A percentile compares a stretch with the other conserved stretches of the same genome.
phyloP scores from a whole-genome alignment of 108 stramenopile species.

The Ochromonas danica region DNA sequence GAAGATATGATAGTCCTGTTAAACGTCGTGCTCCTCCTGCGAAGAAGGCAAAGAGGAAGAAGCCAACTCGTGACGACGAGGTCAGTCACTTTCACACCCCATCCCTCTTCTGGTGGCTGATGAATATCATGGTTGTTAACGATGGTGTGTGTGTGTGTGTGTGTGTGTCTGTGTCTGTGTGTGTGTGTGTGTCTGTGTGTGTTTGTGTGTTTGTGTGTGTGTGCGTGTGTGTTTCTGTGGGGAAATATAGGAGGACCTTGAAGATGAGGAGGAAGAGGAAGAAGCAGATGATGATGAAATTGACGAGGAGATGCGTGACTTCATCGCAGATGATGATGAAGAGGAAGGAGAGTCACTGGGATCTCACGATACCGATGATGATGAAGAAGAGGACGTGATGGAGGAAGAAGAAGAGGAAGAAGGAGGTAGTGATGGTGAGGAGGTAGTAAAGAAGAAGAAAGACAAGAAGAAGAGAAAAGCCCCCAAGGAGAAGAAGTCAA shows the following conservation, averaged over 20 bases:
- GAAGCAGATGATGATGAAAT: constrained; percentile 12
- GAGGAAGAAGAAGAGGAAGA: not conserved
- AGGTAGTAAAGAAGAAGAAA: not conserved
- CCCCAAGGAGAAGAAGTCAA: not conserved
- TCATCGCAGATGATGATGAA: constrained; percentile 18
- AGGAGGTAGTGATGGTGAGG: not conserved
- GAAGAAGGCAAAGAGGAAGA: no score
- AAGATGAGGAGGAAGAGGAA: constrained; percentile 7
- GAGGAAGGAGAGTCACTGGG: constrained; percentile 6
- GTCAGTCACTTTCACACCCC: no score
- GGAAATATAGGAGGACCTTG: not conserved
- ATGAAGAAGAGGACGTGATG: not conserved
- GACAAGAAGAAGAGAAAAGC: not conserved
- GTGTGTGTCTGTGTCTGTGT: no score
- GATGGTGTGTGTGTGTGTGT: no score
- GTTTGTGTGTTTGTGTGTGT: no score
- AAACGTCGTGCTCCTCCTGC: no score
- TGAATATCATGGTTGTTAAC: no score
- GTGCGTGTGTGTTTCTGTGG: no score
- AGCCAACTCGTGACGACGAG: no score
- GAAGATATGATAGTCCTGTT: not conserved
- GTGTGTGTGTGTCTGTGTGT: not conserved
- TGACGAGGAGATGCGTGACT: not conserved
- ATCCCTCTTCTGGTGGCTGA: no score
- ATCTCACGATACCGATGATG: not conserved